phyloP scores from a whole-genome alignment of 2,329 filamentous ascomycete genomes.

The Sclerotinia nivalis region DNA sequence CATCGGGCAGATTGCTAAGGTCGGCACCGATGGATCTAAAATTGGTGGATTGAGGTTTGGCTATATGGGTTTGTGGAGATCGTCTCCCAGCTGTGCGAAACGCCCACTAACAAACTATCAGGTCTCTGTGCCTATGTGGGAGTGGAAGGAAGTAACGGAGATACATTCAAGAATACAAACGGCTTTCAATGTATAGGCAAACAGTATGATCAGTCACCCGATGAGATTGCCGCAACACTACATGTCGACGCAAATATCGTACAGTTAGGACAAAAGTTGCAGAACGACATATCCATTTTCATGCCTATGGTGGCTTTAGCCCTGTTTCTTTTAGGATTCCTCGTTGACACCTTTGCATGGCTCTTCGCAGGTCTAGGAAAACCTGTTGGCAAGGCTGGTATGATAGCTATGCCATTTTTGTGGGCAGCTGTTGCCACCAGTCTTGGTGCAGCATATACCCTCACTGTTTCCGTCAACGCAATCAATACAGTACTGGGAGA shows the following conservation, averaged over 20 bases:
- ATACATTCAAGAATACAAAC: slow-evolving; percentile 19
- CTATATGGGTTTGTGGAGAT: slow-evolving; percentile 14
- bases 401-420: slow-evolving; percentile 15
- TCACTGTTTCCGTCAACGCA: slow-evolving; percentile 16
- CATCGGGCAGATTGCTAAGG: slow-evolving; percentile 4
- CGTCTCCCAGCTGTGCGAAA: neutral
- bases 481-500: slow-evolving; percentile 12
- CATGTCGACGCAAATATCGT: slow-evolving; percentile 18
- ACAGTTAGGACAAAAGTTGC: slow-evolving; percentile 12
- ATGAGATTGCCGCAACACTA: slow-evolving; percentile 6
- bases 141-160: slow-evolving; percentile 16
- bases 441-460: slow-evolving; percentile 14
- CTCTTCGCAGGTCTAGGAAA: slow-evolving; percentile 15
- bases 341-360: slow-evolving; percentile 18
- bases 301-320: slow-evolving; percentile 4
- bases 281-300: slow-evolving; percentile 18
- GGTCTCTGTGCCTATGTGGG: slow-evolving; percentile 21
- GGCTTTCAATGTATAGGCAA: slow-evolving; percentile 22
- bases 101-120: slow-evolving; percentile 1
- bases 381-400: neutral
- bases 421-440: slow-evolving; percentile 11
- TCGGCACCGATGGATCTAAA: slow-evolving; percentile 3
- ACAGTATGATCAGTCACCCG: slow-evolving; percentile 7
- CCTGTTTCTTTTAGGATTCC: slow-evolving; percentile 7
- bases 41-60: slow-evolving; percentile 16